Evolutionary conservation across 257 asterid genomes (phyloP), one percentile per base, ranked within the genome.

Genomic region (Solanum sitiens): DNA sequence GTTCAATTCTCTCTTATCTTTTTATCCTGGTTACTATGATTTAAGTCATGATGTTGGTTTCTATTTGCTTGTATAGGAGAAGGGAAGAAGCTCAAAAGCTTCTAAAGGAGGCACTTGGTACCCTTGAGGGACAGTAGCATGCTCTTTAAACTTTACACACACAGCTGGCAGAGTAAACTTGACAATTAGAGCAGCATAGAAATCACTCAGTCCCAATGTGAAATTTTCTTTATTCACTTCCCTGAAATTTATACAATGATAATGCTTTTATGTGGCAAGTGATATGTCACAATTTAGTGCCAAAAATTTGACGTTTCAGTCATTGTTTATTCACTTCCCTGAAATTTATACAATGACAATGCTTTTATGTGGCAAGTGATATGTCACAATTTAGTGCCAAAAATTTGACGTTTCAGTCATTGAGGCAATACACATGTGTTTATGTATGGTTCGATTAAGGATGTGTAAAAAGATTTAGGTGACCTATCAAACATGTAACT

Each of bases 1-100:
- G 40, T 77, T 77, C 1, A 9, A 18, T 25, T 44, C 84, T 40
- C 5, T 40, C 42, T 23, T 6, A 18, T 40, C 30, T 8, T 44
- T 84, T 85, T 85, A 42, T 68, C 30, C 7, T 67, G 50, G 18
- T 2, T 67, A 39, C 18, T 25, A 7, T 40, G 32, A 68, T 27
- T 85, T 21, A 42, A 67, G 18, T 85, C 21, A 10, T 85, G 63
- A 27, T 39, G 30, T 13, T 25, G 71, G 86, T 50, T 40, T 63
- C 9, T 75, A 45, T 77, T 85, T 93, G 67, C 68, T 65, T 61
- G 8, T 89, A 75, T 91, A 96, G 98, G 94, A 93, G 98, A 93
- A 96, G 98, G 91, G 98, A 95, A 89, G 98, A 93, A 90, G 98
- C 98, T 68, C 95, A 95, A 77, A 91, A 87, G 86, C 95, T 93